phyloP scores from a whole-genome alignment of 192 early-diverging fungal genomes.

The Podochytrium sp. region DNA sequence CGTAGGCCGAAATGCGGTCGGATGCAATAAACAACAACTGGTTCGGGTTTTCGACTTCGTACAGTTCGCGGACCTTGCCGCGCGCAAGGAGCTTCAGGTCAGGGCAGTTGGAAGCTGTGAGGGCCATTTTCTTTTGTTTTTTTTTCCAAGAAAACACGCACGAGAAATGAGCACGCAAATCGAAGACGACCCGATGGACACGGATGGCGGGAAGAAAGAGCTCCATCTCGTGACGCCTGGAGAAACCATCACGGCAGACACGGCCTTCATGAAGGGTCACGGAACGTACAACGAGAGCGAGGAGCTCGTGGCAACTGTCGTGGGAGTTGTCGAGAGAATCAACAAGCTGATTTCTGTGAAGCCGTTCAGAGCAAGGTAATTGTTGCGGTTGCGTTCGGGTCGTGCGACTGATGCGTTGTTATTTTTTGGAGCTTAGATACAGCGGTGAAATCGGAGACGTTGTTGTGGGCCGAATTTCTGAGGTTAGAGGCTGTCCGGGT shows the following conservation, averaged over 20 bases:
- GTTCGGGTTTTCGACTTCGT: constrained; percentile 81
- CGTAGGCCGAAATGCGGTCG: constrained; percentile 96
- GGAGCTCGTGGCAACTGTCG: constrained; percentile 80
- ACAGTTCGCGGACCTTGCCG: constrained; percentile 96
- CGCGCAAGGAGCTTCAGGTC: constrained; percentile 90
- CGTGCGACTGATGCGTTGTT: background rate
- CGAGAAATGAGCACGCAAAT: background rate
- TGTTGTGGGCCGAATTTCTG: constrained; percentile 92
- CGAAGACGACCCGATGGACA: background rate
- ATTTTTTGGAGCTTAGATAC: constrained; percentile 53
- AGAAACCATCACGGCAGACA: constrained; percentile 71
- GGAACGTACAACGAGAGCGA: constrained; percentile 31
- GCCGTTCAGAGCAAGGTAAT: constrained; percentile 79
- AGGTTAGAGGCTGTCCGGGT: constrained; percentile 52
- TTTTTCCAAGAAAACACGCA: background rate
- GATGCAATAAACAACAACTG: constrained; percentile 95
- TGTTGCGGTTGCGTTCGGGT: background rate
- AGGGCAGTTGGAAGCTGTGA: constrained; percentile 68
- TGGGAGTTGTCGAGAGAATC: constrained; percentile 90
- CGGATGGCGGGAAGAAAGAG: constrained; percentile 1
- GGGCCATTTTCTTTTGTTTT: background rate
- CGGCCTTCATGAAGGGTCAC: constrained; percentile 71
- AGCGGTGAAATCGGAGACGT: constrained; percentile 96
- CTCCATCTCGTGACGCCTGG: constrained; percentile 74
- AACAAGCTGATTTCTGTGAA: constrained; percentile 94